phyloP scores from a whole-genome alignment of 2,329 filamentous ascomycete species.

The Didymella segeticola region DNA sequence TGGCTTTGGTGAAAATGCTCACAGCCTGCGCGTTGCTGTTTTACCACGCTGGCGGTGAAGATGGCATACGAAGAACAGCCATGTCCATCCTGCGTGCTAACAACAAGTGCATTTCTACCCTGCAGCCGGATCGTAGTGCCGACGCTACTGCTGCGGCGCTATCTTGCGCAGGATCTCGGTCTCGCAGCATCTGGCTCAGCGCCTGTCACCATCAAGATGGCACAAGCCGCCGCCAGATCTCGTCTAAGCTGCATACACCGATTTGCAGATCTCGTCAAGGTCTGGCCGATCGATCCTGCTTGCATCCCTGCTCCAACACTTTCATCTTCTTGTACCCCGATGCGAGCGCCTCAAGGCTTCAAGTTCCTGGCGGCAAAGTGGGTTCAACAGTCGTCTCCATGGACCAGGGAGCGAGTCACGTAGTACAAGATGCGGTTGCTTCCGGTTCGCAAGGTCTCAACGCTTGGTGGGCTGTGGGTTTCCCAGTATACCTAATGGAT shows the following conservation, averaged over 20 bases:
- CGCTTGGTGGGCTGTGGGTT: slow-evolving; percentile 26
- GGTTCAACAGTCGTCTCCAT: slow-evolving; percentile 29
- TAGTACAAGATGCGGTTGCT: slow-evolving; percentile 34
- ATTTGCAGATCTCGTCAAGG: slow-evolving; percentile 37
- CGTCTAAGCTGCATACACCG: slow-evolving; percentile 28
- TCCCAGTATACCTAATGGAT: no score
- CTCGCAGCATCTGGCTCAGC: slow-evolving; percentile 38
- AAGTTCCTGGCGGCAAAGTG: slow-evolving; percentile 28
- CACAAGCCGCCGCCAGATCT: slow-evolving; percentile 38
- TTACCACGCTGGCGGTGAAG: slow-evolving; percentile 22
- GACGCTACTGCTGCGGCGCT: slow-evolving; percentile 35
- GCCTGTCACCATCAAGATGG: slow-evolving; percentile 37
- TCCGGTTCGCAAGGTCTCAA: slow-evolving; percentile 27
- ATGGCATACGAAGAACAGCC: slow-evolving; percentile 8
- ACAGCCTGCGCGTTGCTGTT: slow-evolving; percentile 21
- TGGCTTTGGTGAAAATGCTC: slow-evolving; percentile 25
- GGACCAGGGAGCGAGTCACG: slow-evolving; percentile 30
- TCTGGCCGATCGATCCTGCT: slow-evolving; percentile 35
- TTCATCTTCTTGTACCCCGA: slow-evolving; percentile 18
- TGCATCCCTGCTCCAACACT: slow-evolving; percentile 27
- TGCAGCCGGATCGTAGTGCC: slow-evolving; percentile 38
- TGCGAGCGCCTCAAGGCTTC: slow-evolving; percentile 27
- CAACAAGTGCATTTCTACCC: slow-evolving; percentile 28
- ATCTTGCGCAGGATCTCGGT: slow-evolving; percentile 41
- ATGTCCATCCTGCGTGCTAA: slow-evolving; percentile 12